phyloP scores from a whole-genome alignment of 2,329 filamentous ascomycete genomes.

The Pseudogymnoascus sp. region DNA sequence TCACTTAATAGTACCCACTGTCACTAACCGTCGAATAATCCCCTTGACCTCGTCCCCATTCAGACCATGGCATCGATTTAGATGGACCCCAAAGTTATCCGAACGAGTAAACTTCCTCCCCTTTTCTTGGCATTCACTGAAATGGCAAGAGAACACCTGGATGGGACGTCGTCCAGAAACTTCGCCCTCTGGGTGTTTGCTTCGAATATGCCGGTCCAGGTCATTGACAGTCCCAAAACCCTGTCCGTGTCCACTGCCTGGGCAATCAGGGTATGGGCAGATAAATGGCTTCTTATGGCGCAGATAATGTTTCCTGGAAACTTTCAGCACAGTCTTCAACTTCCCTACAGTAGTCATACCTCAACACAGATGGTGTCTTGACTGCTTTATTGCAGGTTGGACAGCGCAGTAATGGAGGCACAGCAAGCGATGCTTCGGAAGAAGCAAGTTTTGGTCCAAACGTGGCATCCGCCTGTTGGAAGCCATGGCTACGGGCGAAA shows the following conservation, averaged over 20 bases:
- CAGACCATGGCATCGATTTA: slow-evolving; percentile 58
- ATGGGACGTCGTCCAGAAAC: slow-evolving; percentile 40
- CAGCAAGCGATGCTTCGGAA: slow-evolving; percentile 16
- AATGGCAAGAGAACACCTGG: slow-evolving; percentile 55
- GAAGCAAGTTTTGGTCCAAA: slow-evolving; percentile 15
- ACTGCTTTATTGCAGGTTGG: slow-evolving; percentile 36
- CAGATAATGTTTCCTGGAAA: slow-evolving; percentile 63
- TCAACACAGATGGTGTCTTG: slow-evolving; percentile 51
- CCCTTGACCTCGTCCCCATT: slow-evolving; percentile 36
- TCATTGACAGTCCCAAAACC: slow-evolving; percentile 81
- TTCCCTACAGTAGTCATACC: slow-evolving; percentile 35
- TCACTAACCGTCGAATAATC: slow-evolving; percentile 42
- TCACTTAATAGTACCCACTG: slow-evolving; percentile 5
- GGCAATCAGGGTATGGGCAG: slow-evolving; percentile 55
- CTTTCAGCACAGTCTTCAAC: slow-evolving; percentile 22
- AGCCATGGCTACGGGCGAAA: slow-evolving; percentile 23
- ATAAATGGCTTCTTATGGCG: slow-evolving; percentile 63
- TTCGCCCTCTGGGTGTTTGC: slow-evolving; percentile 54
- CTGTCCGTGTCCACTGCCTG: slow-evolving; percentile 37
- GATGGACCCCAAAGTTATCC: slow-evolving; percentile 82
- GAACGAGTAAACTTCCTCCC: slow-evolving; percentile 71
- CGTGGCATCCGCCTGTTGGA: slow-evolving; percentile 18
- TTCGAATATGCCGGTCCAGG: slow-evolving; percentile 69
- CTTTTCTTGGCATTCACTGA: slow-evolving; percentile 49
- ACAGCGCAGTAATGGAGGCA: slow-evolving; percentile 31